Conservation (phyloP, 208 protist genomes). For the Trypanosoma rangeli region DNA sequence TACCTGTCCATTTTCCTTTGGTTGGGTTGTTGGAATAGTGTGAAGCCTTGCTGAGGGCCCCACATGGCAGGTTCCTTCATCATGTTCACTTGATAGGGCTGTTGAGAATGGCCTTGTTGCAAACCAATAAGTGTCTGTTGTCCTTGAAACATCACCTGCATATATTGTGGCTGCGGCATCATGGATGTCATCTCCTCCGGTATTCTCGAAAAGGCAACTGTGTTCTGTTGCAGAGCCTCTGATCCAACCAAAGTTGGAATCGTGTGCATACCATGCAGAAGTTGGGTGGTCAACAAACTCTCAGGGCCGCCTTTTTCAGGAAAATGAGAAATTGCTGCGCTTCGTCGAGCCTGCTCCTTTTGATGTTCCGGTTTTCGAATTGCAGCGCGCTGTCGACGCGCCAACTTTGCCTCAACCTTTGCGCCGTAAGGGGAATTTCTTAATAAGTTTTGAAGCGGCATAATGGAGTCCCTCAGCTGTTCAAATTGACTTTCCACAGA, state of each 20-base stretch:
- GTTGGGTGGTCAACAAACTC: slow-evolving; percentile 33
- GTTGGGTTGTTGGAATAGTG: slow-evolving; percentile 17
- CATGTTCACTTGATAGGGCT: slow-evolving; percentile 54
- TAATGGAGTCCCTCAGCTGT: slow-evolving; percentile 93
- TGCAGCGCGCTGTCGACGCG: slow-evolving; percentile 60
- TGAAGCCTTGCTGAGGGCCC: slow-evolving; percentile 22
- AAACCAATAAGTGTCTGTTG: slow-evolving; percentile 66
- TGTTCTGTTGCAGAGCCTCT: slow-evolving; percentile 49
- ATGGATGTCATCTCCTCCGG: slow-evolving; percentile 51
- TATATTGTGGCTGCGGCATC: slow-evolving; percentile 46
- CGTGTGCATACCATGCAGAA: slow-evolving; percentile 27
- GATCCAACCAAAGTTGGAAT: slow-evolving; percentile 38
- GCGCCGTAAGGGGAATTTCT: slow-evolving; percentile 97
- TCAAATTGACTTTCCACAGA: slow-evolving; percentile 91
- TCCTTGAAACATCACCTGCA: slow-evolving; percentile 71
- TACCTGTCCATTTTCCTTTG: slow-evolving; percentile 14
- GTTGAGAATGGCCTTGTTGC: slow-evolving; percentile 36
- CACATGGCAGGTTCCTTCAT: slow-evolving; percentile 24
- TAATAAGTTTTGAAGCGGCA: slow-evolving; percentile 91
- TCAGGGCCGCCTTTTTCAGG: slow-evolving; percentile 8
- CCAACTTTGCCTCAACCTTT: slow-evolving; percentile 94
- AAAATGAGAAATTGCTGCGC: not conserved
- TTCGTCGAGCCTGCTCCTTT: slow-evolving; percentile 22
- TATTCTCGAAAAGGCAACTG: slow-evolving; percentile 59
- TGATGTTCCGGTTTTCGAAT: slow-evolving; percentile 40